Evolutionary conservation across 2,329 filamentous ascomycete genomes (phyloP).

Genomic region (Colletotrichum sp.): DNA sequence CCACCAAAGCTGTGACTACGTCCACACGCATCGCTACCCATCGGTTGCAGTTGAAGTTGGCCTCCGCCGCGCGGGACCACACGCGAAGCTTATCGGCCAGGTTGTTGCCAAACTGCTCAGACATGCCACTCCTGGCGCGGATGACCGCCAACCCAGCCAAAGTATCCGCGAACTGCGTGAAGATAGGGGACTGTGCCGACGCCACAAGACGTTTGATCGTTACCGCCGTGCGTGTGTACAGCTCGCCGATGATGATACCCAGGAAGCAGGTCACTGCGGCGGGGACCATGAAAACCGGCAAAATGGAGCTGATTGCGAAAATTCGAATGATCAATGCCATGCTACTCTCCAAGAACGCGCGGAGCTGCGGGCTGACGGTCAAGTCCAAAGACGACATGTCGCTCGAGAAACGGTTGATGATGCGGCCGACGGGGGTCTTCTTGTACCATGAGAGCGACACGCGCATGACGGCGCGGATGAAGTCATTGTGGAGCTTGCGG

Average conservation of each 20-base stretch:
- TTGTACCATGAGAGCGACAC: conserved; percentile 65
- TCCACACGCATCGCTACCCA: conserved; percentile 63
- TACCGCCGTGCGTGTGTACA: conserved; percentile 56
- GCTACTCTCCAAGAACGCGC: conserved; percentile 44
- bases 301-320: conserved; percentile 53
- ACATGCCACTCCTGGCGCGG: conserved; percentile 47
- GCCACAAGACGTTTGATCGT: conserved; percentile 51
- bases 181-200: conserved; percentile 57
- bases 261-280: conserved; percentile 49
- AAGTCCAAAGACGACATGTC: conserved; percentile 63
- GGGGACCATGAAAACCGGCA: conserved; percentile 56
- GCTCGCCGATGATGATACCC: conserved; percentile 51
- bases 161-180: conserved; percentile 61
- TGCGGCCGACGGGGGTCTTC: conserved; percentile 55
- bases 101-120: conserved; percentile 48
- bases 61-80: conserved; percentile 52
- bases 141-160: conserved; percentile 56
- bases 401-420: conserved; percentile 61
- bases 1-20: conserved; percentile 57
- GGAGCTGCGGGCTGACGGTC: conserved; percentile 49
- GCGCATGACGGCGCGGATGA: conserved; percentile 56
- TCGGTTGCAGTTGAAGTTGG: conserved; percentile 61
- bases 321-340: conserved; percentile 51
- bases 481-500: conserved; percentile 54
- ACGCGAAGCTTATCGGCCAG: conserved; percentile 55